phyloP scores from a whole-genome alignment of 75 land plant species.

The Gnetum montanum region DNA sequence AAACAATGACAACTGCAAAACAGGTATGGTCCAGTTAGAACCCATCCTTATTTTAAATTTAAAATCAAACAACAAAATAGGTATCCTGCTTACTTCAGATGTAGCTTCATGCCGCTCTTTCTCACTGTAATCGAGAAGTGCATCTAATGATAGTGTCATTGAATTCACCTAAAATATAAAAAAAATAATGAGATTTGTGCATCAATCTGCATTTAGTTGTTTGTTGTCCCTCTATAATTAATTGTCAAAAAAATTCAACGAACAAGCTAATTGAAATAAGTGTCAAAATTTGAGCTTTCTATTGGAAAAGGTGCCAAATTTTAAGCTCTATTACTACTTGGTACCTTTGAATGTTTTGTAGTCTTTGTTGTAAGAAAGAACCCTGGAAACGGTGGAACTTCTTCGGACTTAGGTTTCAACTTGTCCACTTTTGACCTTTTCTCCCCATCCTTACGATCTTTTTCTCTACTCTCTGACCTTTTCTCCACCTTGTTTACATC shows the following conservation, averaged over 20 bases:
- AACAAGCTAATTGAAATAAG: background rate
- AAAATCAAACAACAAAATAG: background rate
- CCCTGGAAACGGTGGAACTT: conserved; percentile 68
- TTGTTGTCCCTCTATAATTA: background rate
- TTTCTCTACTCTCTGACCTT: conserved; percentile 14
- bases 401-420: conserved; percentile 36
- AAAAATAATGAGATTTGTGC: conserved; percentile 1
- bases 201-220: background rate
- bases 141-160: conserved; percentile 80
- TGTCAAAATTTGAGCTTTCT: background rate
- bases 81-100: conserved; percentile 61
- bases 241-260: background rate
- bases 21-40: background rate
- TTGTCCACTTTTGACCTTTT: conserved; percentile 27
- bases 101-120: conserved; percentile 84
- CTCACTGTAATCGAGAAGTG: conserved; percentile 82
- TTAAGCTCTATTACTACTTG: no score
- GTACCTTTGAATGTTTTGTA: conserved; percentile 64
- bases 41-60: no score
- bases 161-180: conserved; percentile 56
- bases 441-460: conserved; percentile 5
- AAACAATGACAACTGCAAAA: conserved; percentile 77
- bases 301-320: no score
- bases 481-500: conserved; percentile 14
- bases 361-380: conserved; percentile 57